Conservation (phyloP, 108 stramenopile genomes). For the Nannochloropsis gaditana region DNA sequence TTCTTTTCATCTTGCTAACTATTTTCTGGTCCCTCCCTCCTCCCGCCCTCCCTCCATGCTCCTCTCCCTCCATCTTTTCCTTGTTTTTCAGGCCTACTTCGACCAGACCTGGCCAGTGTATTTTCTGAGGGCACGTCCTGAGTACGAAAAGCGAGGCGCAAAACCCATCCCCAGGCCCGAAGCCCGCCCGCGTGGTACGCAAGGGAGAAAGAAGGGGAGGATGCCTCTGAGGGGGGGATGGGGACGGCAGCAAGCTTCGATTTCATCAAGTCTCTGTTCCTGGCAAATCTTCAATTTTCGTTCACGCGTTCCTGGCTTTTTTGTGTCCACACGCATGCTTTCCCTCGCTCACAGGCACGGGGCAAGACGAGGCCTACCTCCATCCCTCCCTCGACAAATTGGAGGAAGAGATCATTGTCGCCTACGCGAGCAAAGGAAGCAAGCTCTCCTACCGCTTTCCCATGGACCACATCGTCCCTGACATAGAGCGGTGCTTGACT, state of each 20-base stretch:
- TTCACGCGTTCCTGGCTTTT: background rate
- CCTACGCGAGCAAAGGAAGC: background rate
- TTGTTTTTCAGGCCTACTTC: background rate
- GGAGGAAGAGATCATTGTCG: background rate
- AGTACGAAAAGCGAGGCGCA: background rate
- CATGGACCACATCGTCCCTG: background rate
- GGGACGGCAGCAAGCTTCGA: background rate
- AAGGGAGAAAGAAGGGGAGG: background rate
- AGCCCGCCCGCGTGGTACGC: background rate
- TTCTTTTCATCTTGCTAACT: background rate
- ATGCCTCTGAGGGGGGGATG: background rate
- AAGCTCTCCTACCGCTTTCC: background rate
- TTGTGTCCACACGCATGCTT: background rate
- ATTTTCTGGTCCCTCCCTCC: background rate
- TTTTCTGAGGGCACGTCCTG: background rate
- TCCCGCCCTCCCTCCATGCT: background rate
- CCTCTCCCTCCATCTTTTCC: background rate
- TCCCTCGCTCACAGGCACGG: background rate
- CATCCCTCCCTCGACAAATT: background rate
- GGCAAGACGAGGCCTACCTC: background rate
- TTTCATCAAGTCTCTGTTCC: no score
- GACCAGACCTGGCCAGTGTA: background rate
- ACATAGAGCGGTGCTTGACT: background rate
- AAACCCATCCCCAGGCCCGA: background rate
- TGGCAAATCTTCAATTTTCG: no score